Percentiles rank a stretch among this genome's conserved stretches.
These are phyloP conservation scores for Chiua virens DNA, from an alignment of 768 basidiomycete genomes.

Conservation along the genomic window DNA sequence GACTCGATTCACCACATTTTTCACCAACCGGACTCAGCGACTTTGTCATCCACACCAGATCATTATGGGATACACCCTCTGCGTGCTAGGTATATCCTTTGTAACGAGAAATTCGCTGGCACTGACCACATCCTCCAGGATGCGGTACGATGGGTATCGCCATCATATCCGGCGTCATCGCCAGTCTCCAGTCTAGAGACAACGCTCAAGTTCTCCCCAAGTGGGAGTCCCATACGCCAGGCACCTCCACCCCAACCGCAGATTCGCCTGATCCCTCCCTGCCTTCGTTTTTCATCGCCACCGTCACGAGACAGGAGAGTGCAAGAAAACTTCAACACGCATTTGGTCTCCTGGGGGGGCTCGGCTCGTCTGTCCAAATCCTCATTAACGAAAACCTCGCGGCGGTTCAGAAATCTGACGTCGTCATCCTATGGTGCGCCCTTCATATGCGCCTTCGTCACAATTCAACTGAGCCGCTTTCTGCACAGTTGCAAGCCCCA, in stretches of 20 bases:
- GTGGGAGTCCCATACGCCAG: slow-evolving; percentile 71
- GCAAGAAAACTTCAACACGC: slow-evolving; percentile 61
- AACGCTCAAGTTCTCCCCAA: slow-evolving; percentile 37
- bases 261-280: slow-evolving; percentile 61
- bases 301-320: slow-evolving; percentile 78
- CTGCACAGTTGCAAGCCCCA: slow-evolving; percentile 88
- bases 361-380: slow-evolving; percentile 72
- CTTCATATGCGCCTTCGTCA: neutral
- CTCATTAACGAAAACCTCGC: slow-evolving; percentile 66
- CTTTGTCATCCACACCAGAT: neutral
- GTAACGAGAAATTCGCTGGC: slow-evolving; percentile 4
- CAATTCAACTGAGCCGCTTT: neutral
- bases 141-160: slow-evolving; percentile 99
- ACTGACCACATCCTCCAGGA: slow-evolving; percentile 47
- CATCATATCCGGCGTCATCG: slow-evolving; percentile 87
- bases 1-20: slow-evolving; percentile 12
- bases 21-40: neutral
- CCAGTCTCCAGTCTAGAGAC: slow-evolving; percentile 65
- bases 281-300: slow-evolving; percentile 82
- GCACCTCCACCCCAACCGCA: slow-evolving; percentile 67
- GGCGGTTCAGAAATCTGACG: slow-evolving; percentile 74
- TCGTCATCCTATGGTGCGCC: slow-evolving; percentile 83
- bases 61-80: slow-evolving; percentile 88
- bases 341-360: slow-evolving; percentile 57
- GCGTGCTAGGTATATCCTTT: slow-evolving; percentile 64